phyloP scores from a whole-genome alignment of 306 rosid genomes.

The Cyclanthera cordifolia region DNA sequence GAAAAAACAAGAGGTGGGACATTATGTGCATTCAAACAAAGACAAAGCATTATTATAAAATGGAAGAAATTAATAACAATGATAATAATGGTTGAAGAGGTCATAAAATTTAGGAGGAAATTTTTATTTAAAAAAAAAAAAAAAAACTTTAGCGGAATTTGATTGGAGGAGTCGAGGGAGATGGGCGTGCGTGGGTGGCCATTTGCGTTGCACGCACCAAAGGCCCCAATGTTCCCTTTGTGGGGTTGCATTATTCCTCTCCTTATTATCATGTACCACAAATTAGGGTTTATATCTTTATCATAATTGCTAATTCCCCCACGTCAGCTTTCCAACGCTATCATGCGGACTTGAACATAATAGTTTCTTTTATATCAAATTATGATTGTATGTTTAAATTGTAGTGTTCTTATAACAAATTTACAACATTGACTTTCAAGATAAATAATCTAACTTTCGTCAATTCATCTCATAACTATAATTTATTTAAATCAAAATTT shows the following conservation, averaged over 20 bases:
- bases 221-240: conserved; percentile 12
- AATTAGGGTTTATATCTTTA: too few relatives aligned
- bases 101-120: neutral
- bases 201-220: conserved; percentile 3
- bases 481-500: too few relatives aligned
- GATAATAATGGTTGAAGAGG: neutral
- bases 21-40: neutral
- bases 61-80: neutral
- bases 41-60: neutral
- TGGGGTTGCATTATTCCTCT: neutral
- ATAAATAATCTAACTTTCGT: too few relatives aligned
- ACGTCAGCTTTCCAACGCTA: too few relatives aligned
- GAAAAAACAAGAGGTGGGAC: neutral
- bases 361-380: too few relatives aligned
- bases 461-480: too few relatives aligned
- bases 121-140: too few relatives aligned
- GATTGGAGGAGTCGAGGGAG: neutral
- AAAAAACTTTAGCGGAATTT: neutral
- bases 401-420: too few relatives aligned
- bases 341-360: too few relatives aligned
- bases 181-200: conserved; percentile 7
- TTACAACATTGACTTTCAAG: too few relatives aligned
- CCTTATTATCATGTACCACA: neutral
- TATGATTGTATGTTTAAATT: too few relatives aligned
- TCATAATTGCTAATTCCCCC: too few relatives aligned